A percentile compares a stretch with the other conserved stretches of the same genome.
phyloP scores from a whole-genome alignment of 73 alveolate genomes.

The Paramecium caudatum region DNA sequence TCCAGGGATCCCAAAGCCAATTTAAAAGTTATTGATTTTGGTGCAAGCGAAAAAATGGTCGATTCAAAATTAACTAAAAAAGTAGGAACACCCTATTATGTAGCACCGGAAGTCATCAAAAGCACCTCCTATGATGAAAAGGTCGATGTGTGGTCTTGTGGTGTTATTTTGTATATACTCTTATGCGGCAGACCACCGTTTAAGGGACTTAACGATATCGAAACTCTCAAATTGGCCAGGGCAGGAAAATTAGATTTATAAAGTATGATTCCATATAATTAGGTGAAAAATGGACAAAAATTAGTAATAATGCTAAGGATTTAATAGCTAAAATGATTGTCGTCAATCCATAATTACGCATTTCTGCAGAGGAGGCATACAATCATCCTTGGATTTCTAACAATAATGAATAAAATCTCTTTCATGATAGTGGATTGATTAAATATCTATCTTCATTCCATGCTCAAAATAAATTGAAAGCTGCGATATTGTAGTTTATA shows the following conservation, averaged over 20 bases:
- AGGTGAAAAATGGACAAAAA: constrained; percentile 78
- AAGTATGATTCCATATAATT: neutral
- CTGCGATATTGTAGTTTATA: constrained; percentile 65
- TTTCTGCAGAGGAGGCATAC: constrained; percentile 81
- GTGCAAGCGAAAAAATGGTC: constrained; percentile 77
- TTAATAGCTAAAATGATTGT: constrained; percentile 81
- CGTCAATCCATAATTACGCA: constrained; percentile 74
- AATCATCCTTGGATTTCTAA: constrained; percentile 82
- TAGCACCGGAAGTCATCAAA: constrained; percentile 70
- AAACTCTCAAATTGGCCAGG: constrained; percentile 68
- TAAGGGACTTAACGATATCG: constrained; percentile 68
- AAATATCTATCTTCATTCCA: constrained; percentile 20
- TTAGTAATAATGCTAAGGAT: constrained; percentile 80
- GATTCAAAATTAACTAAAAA: constrained; percentile 57
- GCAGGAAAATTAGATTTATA: constrained; percentile 54
- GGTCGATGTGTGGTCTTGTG: constrained; percentile 75
- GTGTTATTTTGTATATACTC: constrained; percentile 71
- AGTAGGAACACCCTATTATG: constrained; percentile 77
- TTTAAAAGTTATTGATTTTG: constrained; percentile 90
- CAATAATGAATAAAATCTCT: constrained; percentile 48
- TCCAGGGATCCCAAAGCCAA: constrained; percentile 80
- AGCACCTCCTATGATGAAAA: constrained; percentile 70
- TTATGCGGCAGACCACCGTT: constrained; percentile 77
- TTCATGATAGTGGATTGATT: constrained; percentile 35
- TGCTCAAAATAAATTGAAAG: constrained; percentile 59